Evolutionary conservation across 768 basidiomycete genomes (phyloP).

Genomic region (Lactarius indigo): DNA sequence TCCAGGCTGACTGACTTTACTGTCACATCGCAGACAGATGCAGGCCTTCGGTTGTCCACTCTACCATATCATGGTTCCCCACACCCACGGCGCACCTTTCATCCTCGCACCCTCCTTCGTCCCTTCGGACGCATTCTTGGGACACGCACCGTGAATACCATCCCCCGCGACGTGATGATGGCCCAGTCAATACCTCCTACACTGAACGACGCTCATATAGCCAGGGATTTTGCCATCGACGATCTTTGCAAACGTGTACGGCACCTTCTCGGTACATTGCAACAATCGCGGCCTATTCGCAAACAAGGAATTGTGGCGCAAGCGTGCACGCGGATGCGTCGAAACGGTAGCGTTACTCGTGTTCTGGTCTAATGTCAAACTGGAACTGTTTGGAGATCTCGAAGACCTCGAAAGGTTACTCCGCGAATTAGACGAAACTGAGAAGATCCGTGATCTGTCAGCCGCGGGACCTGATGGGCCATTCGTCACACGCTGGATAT

Average conservation of each 20-base stretch:
- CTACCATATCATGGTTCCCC: background rate
- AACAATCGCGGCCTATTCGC: no score
- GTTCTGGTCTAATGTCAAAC: no score
- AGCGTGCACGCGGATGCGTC: no score
- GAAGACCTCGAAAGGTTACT: background rate
- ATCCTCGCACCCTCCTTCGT: background rate
- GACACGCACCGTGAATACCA: no score
- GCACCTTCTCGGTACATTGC: no score
- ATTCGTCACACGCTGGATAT: conserved; percentile 3
- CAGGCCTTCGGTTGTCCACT: background rate
- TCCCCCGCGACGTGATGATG: background rate
- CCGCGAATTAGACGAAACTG: background rate
- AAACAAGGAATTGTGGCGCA: no score
- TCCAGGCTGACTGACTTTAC: background rate
- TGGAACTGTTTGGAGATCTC: conserved; percentile 11
- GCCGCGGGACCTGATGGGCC: background rate
- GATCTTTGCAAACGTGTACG: no score
- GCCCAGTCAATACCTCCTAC: background rate
- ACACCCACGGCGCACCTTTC: background rate
- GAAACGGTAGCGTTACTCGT: no score
- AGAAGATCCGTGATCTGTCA: background rate
- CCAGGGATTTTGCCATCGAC: no score
- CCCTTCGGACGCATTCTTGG: background rate
- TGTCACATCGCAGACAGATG: background rate
- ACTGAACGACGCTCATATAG: background rate